Evolutionary conservation across 2,329 filamentous ascomycete species (phyloP).

Genomic region (Mollisia scopiformis): DNA sequence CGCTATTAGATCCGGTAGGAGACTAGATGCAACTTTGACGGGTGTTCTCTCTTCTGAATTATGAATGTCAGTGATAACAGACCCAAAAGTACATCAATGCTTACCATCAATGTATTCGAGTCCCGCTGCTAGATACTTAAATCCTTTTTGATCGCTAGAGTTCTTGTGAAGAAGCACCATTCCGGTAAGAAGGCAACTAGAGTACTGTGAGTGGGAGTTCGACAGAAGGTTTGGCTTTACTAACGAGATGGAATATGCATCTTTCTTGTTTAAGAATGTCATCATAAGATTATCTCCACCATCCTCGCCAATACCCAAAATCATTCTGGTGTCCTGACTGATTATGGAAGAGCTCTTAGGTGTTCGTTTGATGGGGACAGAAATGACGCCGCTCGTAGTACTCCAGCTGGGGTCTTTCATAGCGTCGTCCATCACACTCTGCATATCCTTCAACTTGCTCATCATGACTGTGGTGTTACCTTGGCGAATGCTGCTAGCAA

Average conservation of each 20-base stretch:
- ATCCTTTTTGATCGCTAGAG: slow-evolving; percentile 58
- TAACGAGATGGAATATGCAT: slow-evolving; percentile 46
- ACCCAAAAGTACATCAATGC: not conserved
- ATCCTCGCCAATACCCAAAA: slow-evolving; percentile 52
- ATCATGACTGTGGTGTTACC: slow-evolving; percentile 59
- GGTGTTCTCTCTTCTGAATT: slow-evolving; percentile 12
- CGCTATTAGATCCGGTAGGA: slow-evolving; percentile 30
- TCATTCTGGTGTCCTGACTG: slow-evolving; percentile 58
- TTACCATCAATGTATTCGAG: slow-evolving; percentile 45
- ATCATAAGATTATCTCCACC: slow-evolving; percentile 59
- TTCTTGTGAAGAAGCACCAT: slow-evolving; percentile 48
- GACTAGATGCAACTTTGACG: slow-evolving; percentile 30
- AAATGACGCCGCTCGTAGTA: slow-evolving; percentile 48
- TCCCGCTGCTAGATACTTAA: slow-evolving; percentile 60
- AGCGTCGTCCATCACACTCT: slow-evolving; percentile 62
- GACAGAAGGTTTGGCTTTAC: slow-evolving; percentile 9
- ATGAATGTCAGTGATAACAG: slow-evolving; percentile 2
- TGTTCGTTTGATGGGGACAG: slow-evolving; percentile 58
- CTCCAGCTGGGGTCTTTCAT: slow-evolving; percentile 38
- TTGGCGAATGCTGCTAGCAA: slow-evolving; percentile 69
- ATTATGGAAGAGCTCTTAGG: slow-evolving; percentile 51
- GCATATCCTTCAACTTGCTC: slow-evolving; percentile 64
- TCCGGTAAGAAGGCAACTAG: slow-evolving; percentile 34
- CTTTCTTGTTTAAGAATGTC: slow-evolving; percentile 62
- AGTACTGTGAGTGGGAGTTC: not conserved